Percentiles rank a stretch among this genome's conserved stretches.
phyloP scores from a whole-genome alignment of 352 stramenopile genomes.

The Phytophthora citricola region DNA sequence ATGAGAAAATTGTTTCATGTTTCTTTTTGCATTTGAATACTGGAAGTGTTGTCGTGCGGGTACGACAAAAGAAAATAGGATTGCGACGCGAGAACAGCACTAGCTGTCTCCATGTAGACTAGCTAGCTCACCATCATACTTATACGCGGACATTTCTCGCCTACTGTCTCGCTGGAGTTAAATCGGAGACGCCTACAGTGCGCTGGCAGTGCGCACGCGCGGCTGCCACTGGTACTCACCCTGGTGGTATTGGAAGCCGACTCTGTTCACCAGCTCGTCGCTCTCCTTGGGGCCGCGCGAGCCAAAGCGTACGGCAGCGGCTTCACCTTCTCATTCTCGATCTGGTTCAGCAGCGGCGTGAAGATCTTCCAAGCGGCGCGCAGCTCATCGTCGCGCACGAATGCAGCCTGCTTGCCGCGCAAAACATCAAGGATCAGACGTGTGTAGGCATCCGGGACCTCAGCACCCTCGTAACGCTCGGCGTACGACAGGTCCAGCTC shows the following conservation, averaged over 20 bases:
- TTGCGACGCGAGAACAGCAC: background rate
- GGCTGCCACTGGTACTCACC: constrained; percentile 81
- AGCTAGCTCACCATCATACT: constrained; percentile 35
- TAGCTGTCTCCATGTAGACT: constrained; percentile 9
- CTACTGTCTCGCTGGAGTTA: constrained; percentile 5
- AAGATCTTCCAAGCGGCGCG: constrained; percentile 98
- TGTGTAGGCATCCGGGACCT: constrained; percentile 98
- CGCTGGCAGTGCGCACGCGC: constrained; percentile 42
- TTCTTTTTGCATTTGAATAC: background rate
- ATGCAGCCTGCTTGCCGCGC: constrained; percentile 94
- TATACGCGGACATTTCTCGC: constrained; percentile 17
- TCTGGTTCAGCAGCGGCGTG: constrained; percentile 96
- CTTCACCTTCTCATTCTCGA: constrained; percentile 92
- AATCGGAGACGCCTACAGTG: constrained; percentile 44
- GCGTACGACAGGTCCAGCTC: constrained; percentile 98
- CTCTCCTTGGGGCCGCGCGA: constrained; percentile 93
- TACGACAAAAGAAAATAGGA: constrained; percentile 3
- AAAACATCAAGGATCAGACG: constrained; percentile 98
- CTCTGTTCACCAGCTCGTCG: constrained; percentile 75
- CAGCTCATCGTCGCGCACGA: constrained; percentile 98
- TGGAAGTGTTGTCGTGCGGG: background rate
- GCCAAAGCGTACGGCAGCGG: constrained; percentile 94
- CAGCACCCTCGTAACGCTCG: constrained; percentile 82
- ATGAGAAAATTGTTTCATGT: background rate
- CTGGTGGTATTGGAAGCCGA: constrained; percentile 83